Conservation (phyloP, 768 basidiomycete genomes). For the Mycena chlorophos region DNA sequence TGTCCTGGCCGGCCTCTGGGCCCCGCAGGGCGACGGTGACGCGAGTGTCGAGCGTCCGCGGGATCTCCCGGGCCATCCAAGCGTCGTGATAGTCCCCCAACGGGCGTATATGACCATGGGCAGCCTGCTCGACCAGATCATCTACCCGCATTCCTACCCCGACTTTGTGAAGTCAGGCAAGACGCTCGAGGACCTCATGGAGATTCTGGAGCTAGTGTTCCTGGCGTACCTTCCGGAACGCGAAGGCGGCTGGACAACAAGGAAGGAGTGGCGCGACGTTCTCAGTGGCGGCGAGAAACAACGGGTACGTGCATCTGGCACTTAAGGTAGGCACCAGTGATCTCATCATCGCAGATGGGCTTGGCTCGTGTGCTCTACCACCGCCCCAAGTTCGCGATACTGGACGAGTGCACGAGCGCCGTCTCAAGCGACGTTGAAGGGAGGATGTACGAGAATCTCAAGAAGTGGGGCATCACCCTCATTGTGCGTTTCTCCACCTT, state of each 20-base stretch:
- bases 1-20: conserved; percentile 89
- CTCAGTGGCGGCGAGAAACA: conserved; percentile 97
- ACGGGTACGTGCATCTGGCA: conserved; percentile 63
- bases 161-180: conserved; percentile 62
- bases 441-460: conserved; percentile 91
- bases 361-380: conserved; percentile 94
- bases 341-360: conserved; percentile 73
- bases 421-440: conserved; percentile 97
- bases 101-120: conserved; percentile 91
- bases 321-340: too few species aligned
- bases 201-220: conserved; percentile 79
- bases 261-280: conserved; percentile 97
- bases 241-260: conserved; percentile 86
- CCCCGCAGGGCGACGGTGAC: conserved; percentile 46
- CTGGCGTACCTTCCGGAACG: conserved; percentile 81
- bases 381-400: conserved; percentile 74
- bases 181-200: conserved; percentile 68
- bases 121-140: conserved; percentile 87
- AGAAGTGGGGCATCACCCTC: conserved; percentile 84
- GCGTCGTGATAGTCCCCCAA: conserved; percentile 88
- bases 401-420: conserved; percentile 94
- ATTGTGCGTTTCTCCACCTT: conserved; percentile 37
- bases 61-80: conserved; percentile 43
- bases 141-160: conserved; percentile 86
- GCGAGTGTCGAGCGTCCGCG: conserved; percentile 37